phyloP scores from a whole-genome alignment of 495 filamentous ascomycete species.

The Penicillium macrosclerotiorum region DNA sequence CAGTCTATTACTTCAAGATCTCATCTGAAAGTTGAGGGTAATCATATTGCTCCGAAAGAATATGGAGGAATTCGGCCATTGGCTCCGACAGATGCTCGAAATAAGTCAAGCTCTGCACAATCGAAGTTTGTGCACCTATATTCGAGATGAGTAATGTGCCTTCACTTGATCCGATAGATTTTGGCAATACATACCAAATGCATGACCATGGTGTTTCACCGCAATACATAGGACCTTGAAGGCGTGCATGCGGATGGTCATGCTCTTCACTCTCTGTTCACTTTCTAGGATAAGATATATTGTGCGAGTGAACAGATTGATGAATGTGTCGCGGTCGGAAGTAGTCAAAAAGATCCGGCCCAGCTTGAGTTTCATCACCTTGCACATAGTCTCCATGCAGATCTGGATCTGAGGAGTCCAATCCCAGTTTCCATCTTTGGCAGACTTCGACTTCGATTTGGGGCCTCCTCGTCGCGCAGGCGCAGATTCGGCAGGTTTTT shows the following conservation, averaged over 20 bases:
- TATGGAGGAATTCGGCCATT: conserved; percentile 98
- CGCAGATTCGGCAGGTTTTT: conserved; percentile 71
- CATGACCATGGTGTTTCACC: conserved; percentile 97
- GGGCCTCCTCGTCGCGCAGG: conserved; percentile 68
- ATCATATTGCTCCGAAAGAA: conserved; percentile 95
- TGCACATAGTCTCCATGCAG: conserved; percentile 91
- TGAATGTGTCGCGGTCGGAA: conserved; percentile 93
- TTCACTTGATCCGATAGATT: not conserved
- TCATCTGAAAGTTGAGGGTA: conserved; percentile 95
- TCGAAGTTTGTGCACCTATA: conserved; percentile 93
- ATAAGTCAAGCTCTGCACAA: conserved; percentile 95
- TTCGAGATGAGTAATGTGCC: conserved; percentile 9
- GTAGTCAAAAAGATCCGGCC: conserved; percentile 91
- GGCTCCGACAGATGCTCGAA: conserved; percentile 97
- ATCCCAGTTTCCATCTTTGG: conserved; percentile 82
- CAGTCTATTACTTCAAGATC: conserved; percentile 58
- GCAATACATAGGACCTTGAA: conserved; percentile 97
- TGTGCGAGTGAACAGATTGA: conserved; percentile 88
- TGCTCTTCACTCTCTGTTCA: conserved; percentile 89
- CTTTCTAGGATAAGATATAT: conserved; percentile 92
- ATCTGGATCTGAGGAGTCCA: conserved; percentile 81
- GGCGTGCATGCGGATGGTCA: conserved; percentile 87
- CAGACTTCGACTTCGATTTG: conserved; percentile 73
- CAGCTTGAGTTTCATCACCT: conserved; percentile 89
- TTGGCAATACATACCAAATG: conserved; percentile 67